These are phyloP conservation scores for Corniculantispora saksenae DNA, from an alignment of 2,329 filamentous ascomycete genomes.

Conservation along the genomic window DNA sequence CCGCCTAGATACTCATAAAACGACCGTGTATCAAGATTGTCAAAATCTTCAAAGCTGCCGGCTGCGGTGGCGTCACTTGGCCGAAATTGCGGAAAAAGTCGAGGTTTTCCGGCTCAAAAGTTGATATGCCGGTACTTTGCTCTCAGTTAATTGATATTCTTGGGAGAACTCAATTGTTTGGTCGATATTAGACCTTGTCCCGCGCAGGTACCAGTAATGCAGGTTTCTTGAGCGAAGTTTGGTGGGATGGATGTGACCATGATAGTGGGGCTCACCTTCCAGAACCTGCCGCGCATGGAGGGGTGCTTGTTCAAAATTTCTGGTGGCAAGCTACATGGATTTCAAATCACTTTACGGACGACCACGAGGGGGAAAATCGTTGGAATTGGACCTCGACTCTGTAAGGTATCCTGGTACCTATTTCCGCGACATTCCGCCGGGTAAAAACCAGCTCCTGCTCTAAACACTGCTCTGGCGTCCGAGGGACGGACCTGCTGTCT, in stretches of 20 bases:
- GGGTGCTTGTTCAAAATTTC: not conserved
- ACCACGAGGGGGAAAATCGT: not conserved
- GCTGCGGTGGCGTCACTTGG: no score
- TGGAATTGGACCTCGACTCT: no score
- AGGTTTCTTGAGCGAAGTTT: not conserved
- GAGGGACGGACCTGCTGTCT: no score
- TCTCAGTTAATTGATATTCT: no score
- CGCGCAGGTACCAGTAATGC: not conserved
- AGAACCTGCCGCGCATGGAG: not conserved
- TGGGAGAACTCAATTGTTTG: not conserved
- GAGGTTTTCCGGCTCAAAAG: not conserved
- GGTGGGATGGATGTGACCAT: conserved; percentile 15
- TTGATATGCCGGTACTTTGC: no score
- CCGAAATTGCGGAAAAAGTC: not conserved
- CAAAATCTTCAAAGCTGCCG: not conserved
- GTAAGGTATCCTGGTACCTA: no score
- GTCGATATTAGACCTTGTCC: not conserved
- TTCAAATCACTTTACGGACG: not conserved
- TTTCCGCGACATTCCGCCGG: no score
- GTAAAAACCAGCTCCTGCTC: no score
- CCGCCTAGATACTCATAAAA: not conserved
- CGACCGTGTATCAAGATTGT: not conserved
- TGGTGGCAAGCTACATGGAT: not conserved
- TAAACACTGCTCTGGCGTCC: no score
- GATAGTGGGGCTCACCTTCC: conserved; percentile 1